phyloP scores from a whole-genome alignment of 371 early-diverging fungal species.

The Apophysomyces sp. region DNA sequence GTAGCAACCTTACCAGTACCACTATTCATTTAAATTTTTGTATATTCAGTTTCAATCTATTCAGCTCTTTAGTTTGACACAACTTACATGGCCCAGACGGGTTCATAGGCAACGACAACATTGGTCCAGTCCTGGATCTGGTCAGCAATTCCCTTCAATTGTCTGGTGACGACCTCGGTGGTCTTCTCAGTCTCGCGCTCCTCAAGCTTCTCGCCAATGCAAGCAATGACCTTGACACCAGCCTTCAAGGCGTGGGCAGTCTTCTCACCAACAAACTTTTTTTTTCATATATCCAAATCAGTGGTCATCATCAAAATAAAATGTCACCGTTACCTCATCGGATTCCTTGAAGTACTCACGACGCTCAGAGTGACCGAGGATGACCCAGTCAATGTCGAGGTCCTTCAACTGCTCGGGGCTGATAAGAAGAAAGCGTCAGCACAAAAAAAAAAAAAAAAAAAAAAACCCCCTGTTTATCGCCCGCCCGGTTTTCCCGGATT shows the following conservation, averaged over 20 bases:
- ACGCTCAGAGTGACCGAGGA: slow-evolving; percentile 99
- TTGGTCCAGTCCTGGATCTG: slow-evolving; percentile 81
- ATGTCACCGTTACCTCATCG: slow-evolving; percentile 61
- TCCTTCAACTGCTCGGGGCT: slow-evolving; percentile 97
- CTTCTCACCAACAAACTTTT: slow-evolving; percentile 80
- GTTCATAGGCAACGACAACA: slow-evolving; percentile 99
- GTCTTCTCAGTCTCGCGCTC: slow-evolving; percentile 92
- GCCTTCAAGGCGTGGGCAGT: slow-evolving; percentile 83
- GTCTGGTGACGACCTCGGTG: slow-evolving; percentile 85
- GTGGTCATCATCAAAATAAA: neutral
- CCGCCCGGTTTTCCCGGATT: too few relatives aligned
- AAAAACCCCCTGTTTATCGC: too few relatives aligned
- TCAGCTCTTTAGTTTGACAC: neutral
- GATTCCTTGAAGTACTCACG: slow-evolving; percentile 92
- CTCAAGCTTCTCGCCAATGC: slow-evolving; percentile 96
- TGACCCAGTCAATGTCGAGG: slow-evolving; percentile 90
- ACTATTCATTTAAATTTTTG: slow-evolving; percentile 9
- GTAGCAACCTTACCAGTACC: slow-evolving; percentile 99
- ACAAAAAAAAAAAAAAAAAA: neutral
- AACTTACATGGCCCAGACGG: slow-evolving; percentile 95
- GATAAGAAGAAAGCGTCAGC: neutral
- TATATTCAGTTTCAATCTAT: neutral
- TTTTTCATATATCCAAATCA: neutral
- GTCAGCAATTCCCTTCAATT: slow-evolving; percentile 82
- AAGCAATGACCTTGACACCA: slow-evolving; percentile 94